Evolutionary conservation across 2,329 filamentous ascomycete genomes (phyloP), one percentile per base, ranked within the genome.

Genomic region (Paraphaeosphaeria sporulosa): DNA sequence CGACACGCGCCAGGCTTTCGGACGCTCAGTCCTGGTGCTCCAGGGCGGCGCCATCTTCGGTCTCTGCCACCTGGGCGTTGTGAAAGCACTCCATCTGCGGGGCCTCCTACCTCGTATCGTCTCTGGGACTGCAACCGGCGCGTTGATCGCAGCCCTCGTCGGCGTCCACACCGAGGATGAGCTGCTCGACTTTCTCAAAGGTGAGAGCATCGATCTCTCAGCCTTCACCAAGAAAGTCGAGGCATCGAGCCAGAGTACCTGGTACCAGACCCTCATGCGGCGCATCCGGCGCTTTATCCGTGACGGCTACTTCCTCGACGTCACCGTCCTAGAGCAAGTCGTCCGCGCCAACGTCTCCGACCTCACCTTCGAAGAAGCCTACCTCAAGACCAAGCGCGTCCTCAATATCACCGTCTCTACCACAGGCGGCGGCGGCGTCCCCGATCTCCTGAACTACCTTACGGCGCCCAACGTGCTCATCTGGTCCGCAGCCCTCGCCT

Each of bases 21-120:
- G 94, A 10, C 85, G 93, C 65, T 95, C 90, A 58, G 93, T 91
- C 0, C 83, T 97, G 25, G 90, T 97, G 4, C 79, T 97, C 1
- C 93, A 97, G 75, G 94, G 94, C 50, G 94, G 94, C 15, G 91
- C 93, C 44, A 94, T 96, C 59, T 97, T 97, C 71, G 94, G 94
- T 1, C 80, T 97, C 10, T 97, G 92, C 70, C 94, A 97, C 77
- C 78, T 97, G 4, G 94, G 94, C 7, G 93, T 97, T 6, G 91
- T 96, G 42, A 96, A 94, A 74, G 93, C 93, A 1, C 81, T 97
- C 43, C 92, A 94, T 77, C 80, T 93, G 38, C 87, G 91, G 30
- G 92, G 92, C 0, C 80, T 97, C 17, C 82, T 97, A 48, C 94
- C 95, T 4, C 87, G 93, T 46, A 96, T 97, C 69, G 94, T 98